Base-by-base conservation (phyloP, 768 basidiomycete genomes). In the Rhizopogon rudus region DNA sequence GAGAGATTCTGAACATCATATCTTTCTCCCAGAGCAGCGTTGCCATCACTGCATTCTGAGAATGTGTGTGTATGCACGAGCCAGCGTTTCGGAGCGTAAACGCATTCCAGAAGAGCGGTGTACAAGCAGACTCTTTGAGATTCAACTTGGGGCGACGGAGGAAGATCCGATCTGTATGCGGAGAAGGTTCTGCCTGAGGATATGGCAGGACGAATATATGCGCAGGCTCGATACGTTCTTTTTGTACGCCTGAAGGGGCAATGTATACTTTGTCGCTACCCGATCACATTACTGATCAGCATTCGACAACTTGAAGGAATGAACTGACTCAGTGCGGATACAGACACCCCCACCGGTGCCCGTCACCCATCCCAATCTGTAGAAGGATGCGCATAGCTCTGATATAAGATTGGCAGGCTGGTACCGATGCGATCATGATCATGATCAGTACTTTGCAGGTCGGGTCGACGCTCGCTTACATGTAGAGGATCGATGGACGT, bases 391-490 rank as follows among this genome's bases (percentile, higher is more conserved):
- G 68, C 93, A 95, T 1, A 95, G 78, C 64, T 91, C 88, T 33
- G 88, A 88, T 52, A 94, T 94, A 58, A 94, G 78, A 69, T 92
- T 93, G n/a, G 93, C 93, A 17, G 93, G 92, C 85, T 95, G 75
- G 49, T 8, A 33, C 33, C 43, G 48, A 31, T 37, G 22, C 5
- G 6, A 33, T 33, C 31, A 10, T 7, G 31, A 33, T 49, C 14
- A 45, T 17, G 31, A 55, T 56, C 45, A 52, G 56, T 40, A 20
- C 41, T 22, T 2, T 8, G 7, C 7, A 25, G 13, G 8, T 31
- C 1, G 7, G 28, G 0, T 5, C 33, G 17, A 40, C 44, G 31
- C 22, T 55, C n/a, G 16, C 80, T 60, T 60, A 86, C 86, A 67
- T 88, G 86, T 25, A 78, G 71, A 22, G 84, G 84, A 69, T 87